Percentiles rank a stretch among this genome's conserved stretches.
These are phyloP conservation scores for Ophiosphaerella korrae DNA, from an alignment of 2,329 filamentous ascomycete genomes.

Conservation along the genomic window DNA sequence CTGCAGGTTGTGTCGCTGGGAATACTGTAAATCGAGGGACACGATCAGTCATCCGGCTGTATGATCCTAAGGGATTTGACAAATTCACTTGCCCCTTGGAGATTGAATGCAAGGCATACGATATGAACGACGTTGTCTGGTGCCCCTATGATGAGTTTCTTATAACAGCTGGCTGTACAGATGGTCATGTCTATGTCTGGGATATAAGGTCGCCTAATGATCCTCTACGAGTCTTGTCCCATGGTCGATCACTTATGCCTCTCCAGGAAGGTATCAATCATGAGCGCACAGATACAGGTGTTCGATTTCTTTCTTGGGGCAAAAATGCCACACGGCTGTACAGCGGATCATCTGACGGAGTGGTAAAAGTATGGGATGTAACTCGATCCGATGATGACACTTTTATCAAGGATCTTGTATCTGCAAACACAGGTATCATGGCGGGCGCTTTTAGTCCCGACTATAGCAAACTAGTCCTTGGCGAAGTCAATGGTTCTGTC, in stretches of 20 bases:
- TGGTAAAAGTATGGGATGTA: conserved; percentile 65
- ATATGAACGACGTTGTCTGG: conserved; percentile 66
- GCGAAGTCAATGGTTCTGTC: conserved; percentile 61
- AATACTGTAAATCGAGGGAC: conserved; percentile 46
- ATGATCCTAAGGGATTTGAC: conserved; percentile 46
- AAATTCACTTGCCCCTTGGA: conserved; percentile 46
- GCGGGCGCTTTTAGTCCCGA: conserved; percentile 63
- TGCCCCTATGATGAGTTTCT: conserved; percentile 57
- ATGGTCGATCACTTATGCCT: conserved; percentile 58
- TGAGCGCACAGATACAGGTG: conserved; percentile 62
- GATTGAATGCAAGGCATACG: conserved; percentile 62
- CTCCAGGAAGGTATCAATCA: conserved; percentile 50
- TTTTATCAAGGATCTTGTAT: conserved; percentile 57
- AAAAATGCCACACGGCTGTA: conserved; percentile 58
- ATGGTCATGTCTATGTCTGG: conserved; percentile 66
- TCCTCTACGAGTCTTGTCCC: conserved; percentile 56
- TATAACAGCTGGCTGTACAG: conserved; percentile 64
- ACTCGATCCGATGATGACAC: conserved; percentile 57
- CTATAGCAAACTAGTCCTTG: conserved; percentile 60
- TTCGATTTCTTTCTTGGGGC: conserved; percentile 64
- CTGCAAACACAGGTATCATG: conserved; percentile 60
- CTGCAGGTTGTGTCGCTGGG: conserved; percentile 56
- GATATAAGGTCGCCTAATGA: conserved; percentile 56
- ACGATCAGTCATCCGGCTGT: conserved; percentile 60
- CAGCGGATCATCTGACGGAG: conserved; percentile 65